These are phyloP conservation scores for Suillus subluteus DNA, from an alignment of 768 basidiomycete genomes.

Conservation along the genomic window DNA sequence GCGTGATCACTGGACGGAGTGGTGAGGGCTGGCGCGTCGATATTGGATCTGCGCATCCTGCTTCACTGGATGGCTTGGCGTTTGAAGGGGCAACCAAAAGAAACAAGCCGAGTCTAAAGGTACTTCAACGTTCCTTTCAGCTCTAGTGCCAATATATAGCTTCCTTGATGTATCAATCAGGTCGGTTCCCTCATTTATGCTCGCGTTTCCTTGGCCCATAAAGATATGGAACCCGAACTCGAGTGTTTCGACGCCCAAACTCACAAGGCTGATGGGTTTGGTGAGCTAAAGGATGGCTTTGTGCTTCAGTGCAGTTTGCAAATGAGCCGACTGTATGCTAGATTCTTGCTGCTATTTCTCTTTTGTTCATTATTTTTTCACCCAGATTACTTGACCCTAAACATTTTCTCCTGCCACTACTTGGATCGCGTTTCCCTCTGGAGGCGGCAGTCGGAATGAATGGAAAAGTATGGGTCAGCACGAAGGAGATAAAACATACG, in stretches of 20 bases:
- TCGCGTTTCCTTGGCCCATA: slow-evolving; percentile 89
- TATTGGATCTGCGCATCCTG: slow-evolving; percentile 87
- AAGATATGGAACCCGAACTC: slow-evolving; percentile 98
- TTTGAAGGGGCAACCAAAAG: slow-evolving; percentile 97
- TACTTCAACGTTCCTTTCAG: slow-evolving; percentile 29
- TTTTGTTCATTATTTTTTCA: slow-evolving; percentile 11
- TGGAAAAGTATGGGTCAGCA: slow-evolving; percentile 87
- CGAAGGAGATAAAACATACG: slow-evolving; percentile 72
- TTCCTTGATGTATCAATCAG: slow-evolving; percentile 42
- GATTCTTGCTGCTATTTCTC: slow-evolving; percentile 12
- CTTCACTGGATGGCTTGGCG: slow-evolving; percentile 85
- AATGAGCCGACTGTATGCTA: slow-evolving; percentile 81
- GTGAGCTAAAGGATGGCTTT: slow-evolving; percentile 91
- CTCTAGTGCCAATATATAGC: slow-evolving; percentile 14
- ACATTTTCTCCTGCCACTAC: slow-evolving; percentile 79
- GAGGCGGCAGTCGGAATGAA: slow-evolving; percentile 92
- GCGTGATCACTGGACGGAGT: slow-evolving; percentile 74
- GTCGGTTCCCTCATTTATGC: slow-evolving; percentile 92
- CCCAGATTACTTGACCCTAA: slow-evolving; percentile 76
- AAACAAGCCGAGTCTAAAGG: slow-evolving; percentile 93
- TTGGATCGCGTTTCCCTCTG: slow-evolving; percentile 82
- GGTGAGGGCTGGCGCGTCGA: slow-evolving; percentile 95
- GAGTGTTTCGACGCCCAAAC: slow-evolving; percentile 96
- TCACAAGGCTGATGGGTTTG: slow-evolving; percentile 90
- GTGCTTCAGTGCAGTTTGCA: slow-evolving; percentile 79